Evolutionary conservation across 2,329 filamentous ascomycete species (phyloP), one percentile per base, ranked within the genome.

Genomic region (Pseudogymnoascus sp.): DNA sequence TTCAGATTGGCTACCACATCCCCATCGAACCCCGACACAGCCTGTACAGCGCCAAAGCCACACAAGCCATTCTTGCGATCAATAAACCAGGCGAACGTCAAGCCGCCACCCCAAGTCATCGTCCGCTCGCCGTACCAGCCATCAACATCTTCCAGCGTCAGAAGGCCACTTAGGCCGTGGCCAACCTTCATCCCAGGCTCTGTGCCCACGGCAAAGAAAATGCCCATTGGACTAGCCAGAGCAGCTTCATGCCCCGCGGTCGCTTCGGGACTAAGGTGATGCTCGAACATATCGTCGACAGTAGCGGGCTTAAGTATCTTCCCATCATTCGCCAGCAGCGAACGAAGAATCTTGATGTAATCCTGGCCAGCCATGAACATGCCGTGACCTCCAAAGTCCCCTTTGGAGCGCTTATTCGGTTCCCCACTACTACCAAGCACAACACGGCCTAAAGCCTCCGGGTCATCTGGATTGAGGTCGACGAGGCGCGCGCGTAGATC

Each of bases 31-130:
- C 77, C 77, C 25, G 79, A n/a, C 12, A 66, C 41, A 5, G 75
- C 69, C 62, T 78, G 77, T 1, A 78, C 27, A 15, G 77, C 77
- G 1, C 72, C 74, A 2, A 79, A 61, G 12, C 75, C 77, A 58
- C 77, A 79, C 4, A 81, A 63, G 12, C 75, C 73, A 64, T 78
- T 79, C 70, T 77, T 76, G 1, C 77, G 77, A 66, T 81, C 79
- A 61, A 81, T 72, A 17, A 81, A 81, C 80, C 79, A 82, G 2
- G 73, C 59, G 21, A 80, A 66, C 0, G 78, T 79, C 65, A 77
- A 38, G 0, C 78, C 78, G 2, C 79, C 80, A 6, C 77, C 78
- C 79, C 78, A 80, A 2, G 72, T 75, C 61, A 80, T 67, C 0
- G 78, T 80, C 0, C 70, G 64, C 36, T 74, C 71, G 3, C 78